phyloP scores from a whole-genome alignment of 768 basidiomycete species.

The Tulasnella sp. region DNA sequence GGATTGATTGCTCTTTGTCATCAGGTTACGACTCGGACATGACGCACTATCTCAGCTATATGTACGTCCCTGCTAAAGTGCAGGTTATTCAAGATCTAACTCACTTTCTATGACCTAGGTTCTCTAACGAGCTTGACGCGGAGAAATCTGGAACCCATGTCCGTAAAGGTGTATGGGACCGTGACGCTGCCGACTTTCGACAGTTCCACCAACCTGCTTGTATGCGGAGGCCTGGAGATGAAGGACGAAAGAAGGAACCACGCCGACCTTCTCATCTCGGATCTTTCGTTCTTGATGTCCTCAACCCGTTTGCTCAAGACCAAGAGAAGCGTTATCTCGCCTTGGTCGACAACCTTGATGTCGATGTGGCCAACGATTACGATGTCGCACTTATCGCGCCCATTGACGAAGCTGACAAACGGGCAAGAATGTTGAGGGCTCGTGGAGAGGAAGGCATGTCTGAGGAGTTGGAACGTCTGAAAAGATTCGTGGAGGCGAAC shows the following conservation, averaged over 20 bases:
- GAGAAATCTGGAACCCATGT: slow-evolving; percentile 48
- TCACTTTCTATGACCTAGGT: slow-evolving; percentile 25
- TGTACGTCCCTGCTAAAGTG: slow-evolving; percentile 27
- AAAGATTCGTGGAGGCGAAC: slow-evolving; percentile 28
- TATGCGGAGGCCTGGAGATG: slow-evolving; percentile 16
- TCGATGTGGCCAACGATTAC: neutral
- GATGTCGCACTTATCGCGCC: slow-evolving; percentile 28
- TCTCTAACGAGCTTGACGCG: slow-evolving; percentile 46
- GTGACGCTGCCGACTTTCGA: slow-evolving; percentile 22
- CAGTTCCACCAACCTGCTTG: neutral
- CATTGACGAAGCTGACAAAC: slow-evolving; percentile 27
- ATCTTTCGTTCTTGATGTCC: slow-evolving; percentile 22
- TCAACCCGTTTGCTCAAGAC: slow-evolving; percentile 12
- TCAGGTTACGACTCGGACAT: slow-evolving; percentile 32
- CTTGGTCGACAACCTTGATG: neutral
- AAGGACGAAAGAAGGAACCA: slow-evolving; percentile 10
- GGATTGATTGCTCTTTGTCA: neutral
- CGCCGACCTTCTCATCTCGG: neutral
- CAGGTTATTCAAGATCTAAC: neutral
- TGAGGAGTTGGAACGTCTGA: slow-evolving; percentile 30
- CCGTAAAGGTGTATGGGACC: slow-evolving; percentile 22
- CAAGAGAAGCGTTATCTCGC: neutral
- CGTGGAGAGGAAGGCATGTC: slow-evolving; percentile 17
- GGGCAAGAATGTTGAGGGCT: slow-evolving; percentile 17
- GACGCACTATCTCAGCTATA: slow-evolving; percentile 45